Conservation (phyloP, 2,329 filamentous ascomycete species). For the Akanthomyces lecanii region DNA sequence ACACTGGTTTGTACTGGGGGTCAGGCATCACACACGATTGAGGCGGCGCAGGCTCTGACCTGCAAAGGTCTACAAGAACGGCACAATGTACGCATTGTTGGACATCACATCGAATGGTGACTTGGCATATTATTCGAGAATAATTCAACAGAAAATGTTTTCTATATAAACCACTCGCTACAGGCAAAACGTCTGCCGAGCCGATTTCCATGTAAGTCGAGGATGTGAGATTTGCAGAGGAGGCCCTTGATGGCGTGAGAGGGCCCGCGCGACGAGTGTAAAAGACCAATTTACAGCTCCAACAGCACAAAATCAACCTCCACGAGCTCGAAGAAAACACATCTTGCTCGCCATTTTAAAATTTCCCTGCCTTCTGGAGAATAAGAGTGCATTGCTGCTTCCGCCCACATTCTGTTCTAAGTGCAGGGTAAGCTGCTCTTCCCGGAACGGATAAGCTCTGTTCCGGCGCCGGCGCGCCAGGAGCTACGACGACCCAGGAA, state of each 20-base stretch:
- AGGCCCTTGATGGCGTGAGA: too few relatives aligned
- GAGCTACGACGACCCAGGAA: constrained; percentile 8
- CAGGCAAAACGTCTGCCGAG: too few relatives aligned
- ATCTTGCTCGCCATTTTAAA: too few relatives aligned
- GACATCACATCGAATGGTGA: neutral
- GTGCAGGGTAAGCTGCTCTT: neutral
- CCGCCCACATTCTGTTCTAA: neutral
- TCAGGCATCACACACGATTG: neutral
- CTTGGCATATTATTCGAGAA: neutral
- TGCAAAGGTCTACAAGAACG: neutral
- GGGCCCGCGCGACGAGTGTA: too few relatives aligned
- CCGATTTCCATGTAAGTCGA: too few relatives aligned
- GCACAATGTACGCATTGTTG: neutral
- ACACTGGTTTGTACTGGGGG: neutral
- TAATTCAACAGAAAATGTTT: neutral
- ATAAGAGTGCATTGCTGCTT: neutral
- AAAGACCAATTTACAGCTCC: too few relatives aligned
- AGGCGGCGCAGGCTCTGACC: neutral
- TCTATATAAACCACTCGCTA: too few relatives aligned
- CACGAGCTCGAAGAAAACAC: too few relatives aligned
- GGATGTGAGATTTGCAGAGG: too few relatives aligned
- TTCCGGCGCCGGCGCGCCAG: neutral
- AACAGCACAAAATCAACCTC: too few relatives aligned
- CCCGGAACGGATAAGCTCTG: constrained; percentile 15
- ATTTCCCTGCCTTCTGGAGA: neutral